Percentiles rank a stretch among this genome's conserved stretches.
Conservation (phyloP, 2,329 filamentous ascomycete genomes). For the Nannizziopsis arthrosporioides region DNA sequence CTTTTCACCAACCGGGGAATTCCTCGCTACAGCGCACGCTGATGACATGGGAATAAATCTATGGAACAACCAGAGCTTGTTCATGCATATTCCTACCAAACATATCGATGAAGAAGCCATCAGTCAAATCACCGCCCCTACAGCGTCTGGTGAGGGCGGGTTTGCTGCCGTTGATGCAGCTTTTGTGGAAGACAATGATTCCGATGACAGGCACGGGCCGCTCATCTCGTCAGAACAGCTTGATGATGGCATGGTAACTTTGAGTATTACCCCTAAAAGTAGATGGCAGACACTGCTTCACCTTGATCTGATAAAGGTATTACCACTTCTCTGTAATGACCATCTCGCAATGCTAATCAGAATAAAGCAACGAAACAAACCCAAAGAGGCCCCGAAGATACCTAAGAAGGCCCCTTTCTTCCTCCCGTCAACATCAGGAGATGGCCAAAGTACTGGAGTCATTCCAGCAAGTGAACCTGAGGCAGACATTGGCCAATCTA, state of each 20-base stretch:
- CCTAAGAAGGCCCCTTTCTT: conserved; percentile 96
- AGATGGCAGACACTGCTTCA: conserved; percentile 92
- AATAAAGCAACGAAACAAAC: conserved; percentile 74
- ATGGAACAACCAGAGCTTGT: conserved; percentile 90
- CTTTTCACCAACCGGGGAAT: conserved; percentile 84
- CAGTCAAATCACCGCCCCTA: conserved; percentile 53
- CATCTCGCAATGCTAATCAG: conserved; percentile 9
- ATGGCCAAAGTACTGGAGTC: conserved; percentile 21
- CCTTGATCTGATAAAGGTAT: conserved; percentile 68
- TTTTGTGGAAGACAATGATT: conserved; percentile 47
- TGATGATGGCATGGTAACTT: conserved; percentile 67
- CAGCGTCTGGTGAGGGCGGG: conserved; percentile 71
- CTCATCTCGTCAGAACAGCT: conserved; percentile 60
- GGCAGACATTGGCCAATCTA: conserved; percentile 23
- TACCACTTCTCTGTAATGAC: not conserved
- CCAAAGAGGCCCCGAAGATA: conserved; percentile 77
- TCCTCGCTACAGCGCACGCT: conserved; percentile 77
- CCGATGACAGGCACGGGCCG: conserved; percentile 41
- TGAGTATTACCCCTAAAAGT: conserved; percentile 79
- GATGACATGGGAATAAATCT: conserved; percentile 79
- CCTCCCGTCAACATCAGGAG: conserved; percentile 44
- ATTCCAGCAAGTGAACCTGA: conserved; percentile 24
- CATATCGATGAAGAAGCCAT: conserved; percentile 73
- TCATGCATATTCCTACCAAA: conserved; percentile 74
- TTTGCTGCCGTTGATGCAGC: conserved; percentile 64